Percentiles rank a stretch among this genome's conserved stretches.
These are phyloP conservation scores for Schwanniomyces vanrijiae DNA, from an alignment of 805 yeast genomes.

Conservation along the genomic window DNA sequence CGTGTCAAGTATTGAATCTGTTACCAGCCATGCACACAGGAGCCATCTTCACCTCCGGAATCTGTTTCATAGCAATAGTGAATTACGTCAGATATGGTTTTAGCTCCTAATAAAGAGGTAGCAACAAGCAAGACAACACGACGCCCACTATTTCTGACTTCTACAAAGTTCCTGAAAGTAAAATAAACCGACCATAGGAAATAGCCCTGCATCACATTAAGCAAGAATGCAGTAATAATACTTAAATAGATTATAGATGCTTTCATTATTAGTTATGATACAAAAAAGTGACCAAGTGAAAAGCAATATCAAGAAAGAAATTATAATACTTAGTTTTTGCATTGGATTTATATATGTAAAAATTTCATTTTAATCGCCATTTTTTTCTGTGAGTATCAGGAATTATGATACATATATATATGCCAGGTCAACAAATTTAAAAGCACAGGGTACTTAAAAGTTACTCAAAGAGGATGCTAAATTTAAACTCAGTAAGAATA, in stretches of 20 bases:
- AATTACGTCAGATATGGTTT: background rate
- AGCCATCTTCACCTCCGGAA: background rate
- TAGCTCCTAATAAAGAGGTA: background rate
- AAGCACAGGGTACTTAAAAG: too few species aligned
- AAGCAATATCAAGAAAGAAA: background rate
- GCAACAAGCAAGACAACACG: background rate
- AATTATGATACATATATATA: too few species aligned
- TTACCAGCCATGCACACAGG: background rate
- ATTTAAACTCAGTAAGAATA: too few species aligned
- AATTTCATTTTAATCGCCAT: background rate
- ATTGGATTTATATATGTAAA: background rate
- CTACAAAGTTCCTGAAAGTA: background rate
- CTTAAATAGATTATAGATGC: background rate
- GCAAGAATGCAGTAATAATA: background rate
- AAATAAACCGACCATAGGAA: background rate
- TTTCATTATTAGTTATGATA: background rate
- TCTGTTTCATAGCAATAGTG: background rate
- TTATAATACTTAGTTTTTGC: background rate
- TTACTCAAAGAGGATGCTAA: too few species aligned
- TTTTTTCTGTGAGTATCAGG: too few species aligned
- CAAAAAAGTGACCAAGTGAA: background rate
- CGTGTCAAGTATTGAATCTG: background rate
- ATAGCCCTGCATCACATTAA: background rate
- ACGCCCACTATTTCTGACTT: background rate
- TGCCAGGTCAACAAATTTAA: too few species aligned